Conservation (phyloP, 2,329 filamentous ascomycete genomes). For the Pseudopithomyces maydicus region DNA sequence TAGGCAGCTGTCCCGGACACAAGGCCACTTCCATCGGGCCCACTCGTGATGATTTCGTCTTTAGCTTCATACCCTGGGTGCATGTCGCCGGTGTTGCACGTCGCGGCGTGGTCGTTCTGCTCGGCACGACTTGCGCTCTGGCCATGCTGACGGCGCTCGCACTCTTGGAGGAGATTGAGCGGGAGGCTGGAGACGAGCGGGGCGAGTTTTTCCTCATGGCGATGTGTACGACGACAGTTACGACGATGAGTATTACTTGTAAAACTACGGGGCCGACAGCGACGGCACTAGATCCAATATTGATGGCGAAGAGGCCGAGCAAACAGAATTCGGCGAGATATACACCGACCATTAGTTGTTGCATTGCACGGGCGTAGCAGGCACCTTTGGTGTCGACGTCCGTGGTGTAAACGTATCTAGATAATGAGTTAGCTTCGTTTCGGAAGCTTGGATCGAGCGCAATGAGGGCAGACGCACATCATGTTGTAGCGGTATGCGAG, state of each 20-base stretch:
- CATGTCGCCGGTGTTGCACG: not conserved
- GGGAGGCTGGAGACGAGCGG: not conserved
- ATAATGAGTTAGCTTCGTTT: not conserved
- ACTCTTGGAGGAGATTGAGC: not conserved
- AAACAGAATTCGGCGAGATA: slow-evolving; percentile 5
- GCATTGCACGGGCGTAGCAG: slow-evolving; percentile 2
- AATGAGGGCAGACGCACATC: not conserved
- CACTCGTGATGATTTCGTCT: not conserved
- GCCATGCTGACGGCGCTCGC: not conserved
- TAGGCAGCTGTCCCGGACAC: not conserved
- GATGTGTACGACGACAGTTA: not conserved
- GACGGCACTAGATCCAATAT: slow-evolving; percentile 4
- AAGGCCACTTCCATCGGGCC: not conserved
- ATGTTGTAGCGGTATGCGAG: slow-evolving; percentile 6
- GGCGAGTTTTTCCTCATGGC: not conserved
- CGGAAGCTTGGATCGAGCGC: not conserved
- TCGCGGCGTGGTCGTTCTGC: not conserved
- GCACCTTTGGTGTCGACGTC: slow-evolving; percentile 2
- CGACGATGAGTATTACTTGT: slow-evolving; percentile 1
- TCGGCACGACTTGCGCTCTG: not conserved
- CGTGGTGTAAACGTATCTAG: not conserved
- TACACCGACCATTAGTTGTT: slow-evolving; percentile 4
- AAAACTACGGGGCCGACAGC: slow-evolving; percentile 4
- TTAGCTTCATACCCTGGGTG: slow-evolving; percentile 3
- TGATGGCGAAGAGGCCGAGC: slow-evolving; percentile 4